Base-by-base conservation (phyloP, 1,139 yeast genomes). In the Suhomyces panamericanus region DNA sequence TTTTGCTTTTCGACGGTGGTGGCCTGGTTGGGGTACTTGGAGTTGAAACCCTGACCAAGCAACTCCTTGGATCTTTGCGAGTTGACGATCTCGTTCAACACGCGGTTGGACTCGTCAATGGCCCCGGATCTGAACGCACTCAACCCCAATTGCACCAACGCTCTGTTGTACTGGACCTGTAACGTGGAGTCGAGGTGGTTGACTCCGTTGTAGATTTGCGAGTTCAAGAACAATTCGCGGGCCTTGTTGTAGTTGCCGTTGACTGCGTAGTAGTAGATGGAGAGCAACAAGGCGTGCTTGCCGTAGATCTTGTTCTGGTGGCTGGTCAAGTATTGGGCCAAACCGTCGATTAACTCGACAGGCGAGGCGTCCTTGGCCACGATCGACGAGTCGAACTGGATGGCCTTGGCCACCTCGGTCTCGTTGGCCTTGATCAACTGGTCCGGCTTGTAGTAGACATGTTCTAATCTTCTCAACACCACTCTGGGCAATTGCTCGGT, bases 51-150 rank as follows among this genome's bases (percentile, higher is more conserved):
- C 74, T 93, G 99, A 48, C 98, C 98, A 54, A 95, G 79, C 52
- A 93, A 79, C 70, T 95, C 99, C 75, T 88, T 90, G 57, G 88
- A 82, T 63, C 96, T 83, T 56, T 85, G 83, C 40, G 95, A 84
- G 49, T 91, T 85, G 55, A 95, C 88, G 59, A 93, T 81, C 69
- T 93, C 99, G 63, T 85, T 88, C 58, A 95, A 78, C 43, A 87
- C 79, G 70, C 87, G 93, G 67, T 90, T 96, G 49, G 95, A 78
- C 64, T 95, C 99, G 57, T 79, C 80, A 59, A 91, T 84, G 55
- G 87, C 78, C 28, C 98, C 97, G 43, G 80, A 72, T 67, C 96
- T 85, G 83, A 95, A 95, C 14, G 99, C 99, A 66, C 96, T 84
- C 55, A 95, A 78, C 49, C 99, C 99, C 54, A 95, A 80, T 71